phyloP scores from a whole-genome alignment of 179 eudicot species.

The Silene coronaria region DNA sequence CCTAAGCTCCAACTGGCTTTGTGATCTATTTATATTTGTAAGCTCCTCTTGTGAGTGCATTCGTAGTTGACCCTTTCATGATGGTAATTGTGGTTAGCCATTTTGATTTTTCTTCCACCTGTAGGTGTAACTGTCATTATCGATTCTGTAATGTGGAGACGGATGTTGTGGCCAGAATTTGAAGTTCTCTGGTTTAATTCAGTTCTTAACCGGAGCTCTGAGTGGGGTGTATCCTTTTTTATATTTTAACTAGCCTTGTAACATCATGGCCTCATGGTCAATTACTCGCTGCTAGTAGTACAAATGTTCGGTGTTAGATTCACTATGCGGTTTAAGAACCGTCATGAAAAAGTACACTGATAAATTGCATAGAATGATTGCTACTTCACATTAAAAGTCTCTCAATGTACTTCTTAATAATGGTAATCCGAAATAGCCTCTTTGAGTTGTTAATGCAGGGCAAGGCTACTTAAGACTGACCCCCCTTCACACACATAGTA shows the following conservation, averaged over 20 bases:
- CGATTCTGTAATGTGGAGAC: slow-evolving; percentile 78
- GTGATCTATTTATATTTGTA: background rate
- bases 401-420: no score
- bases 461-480: no score
- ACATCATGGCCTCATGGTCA: background rate
- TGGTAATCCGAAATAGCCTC: no score
- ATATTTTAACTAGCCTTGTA: slow-evolving; percentile 3
- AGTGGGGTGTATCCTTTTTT: slow-evolving; percentile 97
- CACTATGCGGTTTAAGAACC: background rate
- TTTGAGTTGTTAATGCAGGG: no score
- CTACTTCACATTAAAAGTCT: no score
- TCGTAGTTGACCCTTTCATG: background rate
- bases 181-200: slow-evolving; percentile 98
- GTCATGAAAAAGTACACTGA: no score
- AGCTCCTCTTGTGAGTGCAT: background rate
- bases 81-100: background rate
- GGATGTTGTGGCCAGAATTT: slow-evolving; percentile 82
- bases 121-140: slow-evolving; percentile 63
- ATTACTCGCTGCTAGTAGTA: background rate
- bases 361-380: no score
- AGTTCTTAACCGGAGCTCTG: slow-evolving; percentile 83
- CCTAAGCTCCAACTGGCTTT: background rate
- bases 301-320: background rate
- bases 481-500: no score
- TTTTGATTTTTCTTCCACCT: slow-evolving; percentile 11